Evolutionary conservation across 2,329 filamentous ascomycete genomes (phyloP).

Genomic region (Ceratocystis destructans): DNA sequence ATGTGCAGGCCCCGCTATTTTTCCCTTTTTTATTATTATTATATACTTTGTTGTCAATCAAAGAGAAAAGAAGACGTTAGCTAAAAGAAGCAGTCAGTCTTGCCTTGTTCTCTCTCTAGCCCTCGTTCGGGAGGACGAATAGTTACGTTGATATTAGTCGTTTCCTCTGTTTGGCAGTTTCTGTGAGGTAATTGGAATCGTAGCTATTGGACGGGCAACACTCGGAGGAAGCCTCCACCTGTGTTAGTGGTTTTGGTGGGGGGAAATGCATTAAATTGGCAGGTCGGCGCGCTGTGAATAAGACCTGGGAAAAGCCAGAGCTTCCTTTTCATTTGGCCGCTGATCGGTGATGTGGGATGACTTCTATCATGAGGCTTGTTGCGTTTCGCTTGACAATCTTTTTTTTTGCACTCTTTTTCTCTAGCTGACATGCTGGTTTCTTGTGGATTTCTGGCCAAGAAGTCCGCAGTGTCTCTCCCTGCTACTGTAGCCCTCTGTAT

Average conservation of each 20-base stretch:
- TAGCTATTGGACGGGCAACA: background rate
- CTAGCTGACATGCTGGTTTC: background rate
- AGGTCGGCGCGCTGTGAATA: background rate
- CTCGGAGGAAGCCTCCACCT: background rate
- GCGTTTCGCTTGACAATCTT: background rate
- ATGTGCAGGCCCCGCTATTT: background rate
- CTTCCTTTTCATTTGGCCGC: background rate
- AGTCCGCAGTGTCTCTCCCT: background rate
- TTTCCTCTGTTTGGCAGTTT: background rate
- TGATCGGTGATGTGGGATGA: background rate
- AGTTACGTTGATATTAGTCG: constrained; percentile 2
- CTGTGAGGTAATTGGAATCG: constrained; percentile 7
- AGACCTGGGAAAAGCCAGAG: background rate
- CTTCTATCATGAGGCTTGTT: background rate
- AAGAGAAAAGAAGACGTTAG: background rate
- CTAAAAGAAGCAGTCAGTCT: background rate
- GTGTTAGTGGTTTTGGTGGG: background rate
- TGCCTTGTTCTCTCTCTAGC: background rate
- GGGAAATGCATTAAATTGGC: background rate
- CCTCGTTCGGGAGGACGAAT: background rate
- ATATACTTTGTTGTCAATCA: too few relatives aligned
- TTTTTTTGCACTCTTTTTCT: background rate
- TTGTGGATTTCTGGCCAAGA: background rate
- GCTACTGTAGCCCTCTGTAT: background rate
- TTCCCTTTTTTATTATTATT: background rate